These are phyloP conservation scores for Termitomyces sp. DNA, from an alignment of 768 basidiomycete genomes.

Conservation along the genomic window DNA sequence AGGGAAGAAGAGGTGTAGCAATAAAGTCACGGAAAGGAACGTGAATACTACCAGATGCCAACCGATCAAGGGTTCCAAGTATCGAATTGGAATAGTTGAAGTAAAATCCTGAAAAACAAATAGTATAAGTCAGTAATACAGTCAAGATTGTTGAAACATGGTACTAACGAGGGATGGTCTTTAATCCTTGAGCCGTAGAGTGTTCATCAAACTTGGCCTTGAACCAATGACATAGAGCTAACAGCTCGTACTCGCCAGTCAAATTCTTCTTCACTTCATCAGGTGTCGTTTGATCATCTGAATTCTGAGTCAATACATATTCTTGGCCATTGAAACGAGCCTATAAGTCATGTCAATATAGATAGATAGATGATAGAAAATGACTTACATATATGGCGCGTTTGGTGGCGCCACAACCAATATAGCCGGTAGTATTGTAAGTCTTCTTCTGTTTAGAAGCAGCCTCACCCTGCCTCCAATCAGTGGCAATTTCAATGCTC, in stretches of 20 bases:
- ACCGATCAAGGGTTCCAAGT: too few species aligned
- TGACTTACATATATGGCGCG: constrained; percentile 17
- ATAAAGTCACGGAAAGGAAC: too few species aligned
- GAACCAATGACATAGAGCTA: constrained; percentile 14
- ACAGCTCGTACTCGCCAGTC: constrained; percentile 13
- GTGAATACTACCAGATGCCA: neutral
- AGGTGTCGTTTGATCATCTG: constrained; percentile 1
- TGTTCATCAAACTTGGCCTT: constrained; percentile 15
- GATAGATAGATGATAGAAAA: neutral
- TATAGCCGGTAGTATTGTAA: constrained; percentile 1
- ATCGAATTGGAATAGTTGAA: neutral
- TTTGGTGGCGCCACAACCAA: constrained; percentile 18
- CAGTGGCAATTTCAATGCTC: constrained; percentile 1
- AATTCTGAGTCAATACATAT: constrained; percentile 17
- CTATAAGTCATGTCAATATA: neutral
- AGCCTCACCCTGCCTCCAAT: constrained; percentile 1
- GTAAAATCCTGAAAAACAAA: neutral
- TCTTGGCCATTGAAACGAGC: constrained; percentile 8
- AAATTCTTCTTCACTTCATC: constrained; percentile 9
- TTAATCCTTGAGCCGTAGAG: neutral
- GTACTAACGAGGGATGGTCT: neutral
- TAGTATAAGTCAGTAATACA: neutral
- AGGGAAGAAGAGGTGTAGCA: neutral
- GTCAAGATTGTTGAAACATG: neutral
- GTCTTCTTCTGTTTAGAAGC: neutral